Evolutionary conservation across 202 grass and related monocot genomes (phyloP), one percentile per base, ranked within the genome.

Genomic region (Thinopyrum obtusiflorum): DNA sequence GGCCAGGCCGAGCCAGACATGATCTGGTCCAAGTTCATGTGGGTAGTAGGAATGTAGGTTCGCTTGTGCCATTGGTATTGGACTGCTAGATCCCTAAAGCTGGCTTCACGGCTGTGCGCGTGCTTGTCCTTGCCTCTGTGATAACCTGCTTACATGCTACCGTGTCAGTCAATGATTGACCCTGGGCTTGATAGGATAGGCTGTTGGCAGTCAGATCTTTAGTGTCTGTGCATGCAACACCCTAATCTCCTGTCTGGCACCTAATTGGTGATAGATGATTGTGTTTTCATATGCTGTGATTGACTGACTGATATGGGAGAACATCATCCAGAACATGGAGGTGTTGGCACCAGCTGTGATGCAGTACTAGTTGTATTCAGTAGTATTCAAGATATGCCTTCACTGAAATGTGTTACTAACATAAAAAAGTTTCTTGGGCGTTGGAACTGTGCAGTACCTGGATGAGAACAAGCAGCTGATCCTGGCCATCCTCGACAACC

Each of bases 381-480:
- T 73, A 73, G 4, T 24, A 9, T 47, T 75, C 29, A 32, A 46
- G 7, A 61, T 24, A n/a, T 13, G 26, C 18, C 0, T 65, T n/a
- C 78, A 36, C 72, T n/a, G 72, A 27, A 68, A 33, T 73, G 11
- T 79, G 5, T 55, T 55, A 27, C 65, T 75, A 9, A 61, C 68
- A 73, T 74, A 4, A 46, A 71, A 76, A 76, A 82, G 26, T 80
- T 79, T 47, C 44, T 46, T 87, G 1, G 23, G 81, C 44, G 44
- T 63, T 87, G 26, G 77, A 73, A 80, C 80, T 69, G 57, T 94
- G 88, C 92, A 97, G 94, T 97, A 97, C 76, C 89, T 97, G 78
- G 94, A 97, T 71, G 94, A 97, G 88, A 97, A 97, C 84, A 97
- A 97, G 86, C 94, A 97, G 90, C 66, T 97, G 73, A 97, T 97